A percentile compares a stretch with the other conserved stretches of the same genome.
These are phyloP conservation scores for Penicillium sp. DNA, from an alignment of 2,329 filamentous ascomycete species.

Conservation along the genomic window DNA sequence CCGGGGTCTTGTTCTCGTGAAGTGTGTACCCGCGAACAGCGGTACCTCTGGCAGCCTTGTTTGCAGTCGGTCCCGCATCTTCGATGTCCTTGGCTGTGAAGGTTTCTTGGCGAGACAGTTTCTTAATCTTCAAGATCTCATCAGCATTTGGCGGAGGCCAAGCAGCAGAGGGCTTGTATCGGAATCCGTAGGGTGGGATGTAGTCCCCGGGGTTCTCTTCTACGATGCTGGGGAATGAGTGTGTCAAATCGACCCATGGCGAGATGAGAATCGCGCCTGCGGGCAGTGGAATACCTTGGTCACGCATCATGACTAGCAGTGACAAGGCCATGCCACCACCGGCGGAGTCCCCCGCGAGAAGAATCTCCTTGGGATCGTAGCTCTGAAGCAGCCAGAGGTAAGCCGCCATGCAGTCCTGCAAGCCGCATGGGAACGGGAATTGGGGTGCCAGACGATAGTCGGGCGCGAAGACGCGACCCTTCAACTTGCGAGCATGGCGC, in stretches of 20 bases:
- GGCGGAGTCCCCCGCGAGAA: slow-evolving; percentile 90
- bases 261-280: slow-evolving; percentile 90
- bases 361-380: slow-evolving; percentile 79
- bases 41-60: slow-evolving; percentile 37
- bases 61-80: slow-evolving; percentile 26
- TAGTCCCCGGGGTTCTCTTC: slow-evolving; percentile 79
- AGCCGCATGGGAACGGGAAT: slow-evolving; percentile 91
- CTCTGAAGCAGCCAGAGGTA: slow-evolving; percentile 81
- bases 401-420: slow-evolving; percentile 86
- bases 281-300: slow-evolving; percentile 81
- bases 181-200: slow-evolving; percentile 84
- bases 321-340: slow-evolving; percentile 87
- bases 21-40: slow-evolving; percentile 41
- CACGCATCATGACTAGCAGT: slow-evolving; percentile 79
- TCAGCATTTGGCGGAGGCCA: slow-evolving; percentile 92
- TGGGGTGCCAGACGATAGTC: slow-evolving; percentile 88
- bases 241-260: slow-evolving; percentile 94
- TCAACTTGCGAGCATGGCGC: slow-evolving; percentile 89
- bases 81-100: slow-evolving; percentile 34
- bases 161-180: slow-evolving; percentile 84
- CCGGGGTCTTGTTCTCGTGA: slow-evolving; percentile 27
- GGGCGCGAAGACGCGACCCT: slow-evolving; percentile 85
- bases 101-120: slow-evolving; percentile 54
- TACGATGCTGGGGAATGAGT: slow-evolving; percentile 91
- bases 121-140: slow-evolving; percentile 62